Conservation (phyloP, 805 yeast species). For the Metschnikowia sp. region DNA sequence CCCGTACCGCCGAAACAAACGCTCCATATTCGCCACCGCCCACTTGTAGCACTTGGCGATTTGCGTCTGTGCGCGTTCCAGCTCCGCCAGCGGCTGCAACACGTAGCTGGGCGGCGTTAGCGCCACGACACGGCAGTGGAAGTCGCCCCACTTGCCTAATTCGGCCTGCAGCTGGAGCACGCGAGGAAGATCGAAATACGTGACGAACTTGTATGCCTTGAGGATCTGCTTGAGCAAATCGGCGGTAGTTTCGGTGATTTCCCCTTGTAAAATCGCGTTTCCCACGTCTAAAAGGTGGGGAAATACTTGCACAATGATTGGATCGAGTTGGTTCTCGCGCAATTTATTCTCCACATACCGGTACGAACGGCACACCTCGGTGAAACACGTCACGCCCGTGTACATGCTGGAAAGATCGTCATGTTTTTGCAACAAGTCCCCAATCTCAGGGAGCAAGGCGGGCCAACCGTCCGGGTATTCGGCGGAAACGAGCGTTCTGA, state of each 20-base stretch:
- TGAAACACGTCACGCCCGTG: conserved; percentile 67
- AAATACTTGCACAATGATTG: conserved; percentile 53
- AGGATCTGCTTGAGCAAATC: conserved; percentile 54
- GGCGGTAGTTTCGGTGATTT: conserved; percentile 42
- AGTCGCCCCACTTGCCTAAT: conserved; percentile 66
- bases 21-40: conserved; percentile 75
- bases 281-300: conserved; percentile 69
- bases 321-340: conserved; percentile 29
- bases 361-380: conserved; percentile 66
- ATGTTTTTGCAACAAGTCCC: conserved; percentile 28
- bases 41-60: conserved; percentile 68
- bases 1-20: conserved; percentile 71
- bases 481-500: conserved; percentile 36
- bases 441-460: conserved; percentile 30
- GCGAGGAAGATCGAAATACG: conserved; percentile 68
- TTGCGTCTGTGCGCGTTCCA: conserved; percentile 59
- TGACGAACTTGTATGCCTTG: conserved; percentile 74
- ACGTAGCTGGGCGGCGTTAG: conserved; percentile 56
- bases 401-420: conserved; percentile 36
- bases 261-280: conserved; percentile 36
- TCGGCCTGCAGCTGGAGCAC: conserved; percentile 49
- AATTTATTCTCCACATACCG: conserved; percentile 63
- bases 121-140: conserved; percentile 67
- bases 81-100: conserved; percentile 49
- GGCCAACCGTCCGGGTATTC: conserved; percentile 40